Base-by-base conservation (phyloP, 305 asterid genomes). In the Solanum hybrid region DNA sequence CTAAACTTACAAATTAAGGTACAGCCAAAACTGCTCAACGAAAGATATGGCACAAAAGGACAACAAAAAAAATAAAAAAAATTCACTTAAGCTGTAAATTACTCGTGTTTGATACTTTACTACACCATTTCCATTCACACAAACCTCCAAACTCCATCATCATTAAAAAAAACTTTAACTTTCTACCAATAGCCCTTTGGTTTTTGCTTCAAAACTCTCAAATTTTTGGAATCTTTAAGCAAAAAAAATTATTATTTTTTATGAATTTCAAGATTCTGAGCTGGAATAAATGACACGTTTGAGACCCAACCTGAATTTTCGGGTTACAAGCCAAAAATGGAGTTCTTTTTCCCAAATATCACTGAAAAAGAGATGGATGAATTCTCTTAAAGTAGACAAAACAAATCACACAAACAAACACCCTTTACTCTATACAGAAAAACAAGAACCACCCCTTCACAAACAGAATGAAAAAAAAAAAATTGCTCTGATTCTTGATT, bases 11-110 rank as follows among this genome's bases (percentile, higher is more conserved):
- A 91, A 72, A 90, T 88, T 89, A 91, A 92, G 96, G 93, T 91
- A 91, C 88, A 91, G 95, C 95, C 95, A 94, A 95, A 96, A 92
- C 89, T 92, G 93, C 94, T 90, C 90, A 93, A 94, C 93, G 85
- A 92, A 93, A 95, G 94, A 94, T 88, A 91, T 89, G 91, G 90
- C 92, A 90, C 88, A 84, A 88, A 89, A 37, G 90, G 90, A 42
- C 60, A 42, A 42, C 60, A 42, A 56, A 37, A 42, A 29, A 29
- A 29, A 29, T 29, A 69, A 86, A 87, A 69, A 56, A 37, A 85
- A 71, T 12, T 72, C 79, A 85, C 78, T 22, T 51, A 87, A 91
- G 90, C 88, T 85, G 88, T 88, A 79, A 90, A 87, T 85, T 78
- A 90, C 90, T 64, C 90, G 89, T 64, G 82, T 85, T 85, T 10